Evolutionary conservation across 202 grass and related monocot genomes (phyloP).

Genomic region (Sporobolus alterniflorus): DNA sequence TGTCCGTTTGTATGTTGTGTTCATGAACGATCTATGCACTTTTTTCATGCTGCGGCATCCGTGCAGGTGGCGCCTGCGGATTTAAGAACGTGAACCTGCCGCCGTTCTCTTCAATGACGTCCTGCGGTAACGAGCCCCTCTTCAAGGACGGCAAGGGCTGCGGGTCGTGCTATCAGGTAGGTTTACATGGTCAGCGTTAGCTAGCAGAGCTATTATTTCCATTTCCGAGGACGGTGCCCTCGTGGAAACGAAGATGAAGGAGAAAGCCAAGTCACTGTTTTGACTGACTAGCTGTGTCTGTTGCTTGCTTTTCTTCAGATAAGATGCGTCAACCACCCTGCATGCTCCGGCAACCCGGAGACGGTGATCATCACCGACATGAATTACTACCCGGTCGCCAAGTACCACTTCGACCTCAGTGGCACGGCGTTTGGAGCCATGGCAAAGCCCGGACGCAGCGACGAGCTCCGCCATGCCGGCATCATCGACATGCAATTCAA

Average conservation of each 20-base stretch:
- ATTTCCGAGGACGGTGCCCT: background rate
- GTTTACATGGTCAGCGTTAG: background rate
- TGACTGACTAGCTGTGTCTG: background rate
- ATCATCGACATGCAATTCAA: constrained; percentile 74
- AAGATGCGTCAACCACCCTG: constrained; percentile 51
- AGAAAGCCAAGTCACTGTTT: background rate
- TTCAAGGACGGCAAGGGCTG: constrained; percentile 91
- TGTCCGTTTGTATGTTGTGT: background rate
- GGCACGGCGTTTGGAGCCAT: constrained; percentile 89
- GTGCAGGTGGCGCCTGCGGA: constrained; percentile 77
- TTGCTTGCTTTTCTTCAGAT: constrained; percentile 43
- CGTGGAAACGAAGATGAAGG: background rate
- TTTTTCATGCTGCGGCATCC: background rate
- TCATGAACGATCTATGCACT: background rate
- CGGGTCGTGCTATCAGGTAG: constrained; percentile 77
- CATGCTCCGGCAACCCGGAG: constrained; percentile 76
- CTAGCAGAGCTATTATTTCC: background rate
- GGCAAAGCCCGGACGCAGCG: constrained; percentile 55
- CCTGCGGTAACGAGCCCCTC: constrained; percentile 73
- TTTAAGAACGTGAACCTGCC: constrained; percentile 77
- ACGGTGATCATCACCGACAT: constrained; percentile 75
- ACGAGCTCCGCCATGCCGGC: constrained; percentile 81
- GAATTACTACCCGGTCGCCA: constrained; percentile 62
- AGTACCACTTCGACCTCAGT: constrained; percentile 88
- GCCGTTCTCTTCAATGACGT: constrained; percentile 68